These are phyloP conservation scores for Colletotrichum sp. DNA, from an alignment of 2,329 filamentous ascomycete genomes.

Conservation along the genomic window DNA sequence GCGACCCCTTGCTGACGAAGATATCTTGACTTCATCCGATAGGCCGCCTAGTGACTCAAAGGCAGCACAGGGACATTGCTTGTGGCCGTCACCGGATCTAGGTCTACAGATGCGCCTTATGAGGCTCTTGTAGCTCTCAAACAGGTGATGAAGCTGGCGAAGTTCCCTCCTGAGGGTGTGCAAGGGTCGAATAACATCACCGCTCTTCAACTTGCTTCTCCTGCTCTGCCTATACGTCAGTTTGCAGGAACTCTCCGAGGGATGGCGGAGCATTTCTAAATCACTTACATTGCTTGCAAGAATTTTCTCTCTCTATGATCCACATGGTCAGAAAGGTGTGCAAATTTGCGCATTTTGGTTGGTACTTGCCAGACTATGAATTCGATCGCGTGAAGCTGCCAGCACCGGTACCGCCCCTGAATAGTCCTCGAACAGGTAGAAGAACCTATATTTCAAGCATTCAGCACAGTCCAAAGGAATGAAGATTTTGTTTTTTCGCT, in stretches of 20 bases:
- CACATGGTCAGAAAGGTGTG: background rate
- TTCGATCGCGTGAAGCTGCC: slow-evolving; percentile 45
- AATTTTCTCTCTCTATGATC: slow-evolving; percentile 35
- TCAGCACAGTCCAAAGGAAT: slow-evolving; percentile 29
- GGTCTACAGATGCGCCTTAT: slow-evolving; percentile 61
- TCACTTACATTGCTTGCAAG: slow-evolving; percentile 38
- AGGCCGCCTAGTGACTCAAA: background rate
- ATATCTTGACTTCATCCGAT: slow-evolving; percentile 33
- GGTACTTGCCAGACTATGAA: slow-evolving; percentile 54
- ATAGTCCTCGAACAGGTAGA: slow-evolving; percentile 72
- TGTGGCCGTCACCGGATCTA: slow-evolving; percentile 31
- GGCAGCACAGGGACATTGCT: background rate
- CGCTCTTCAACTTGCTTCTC: slow-evolving; percentile 40
- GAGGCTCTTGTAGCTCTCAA: slow-evolving; percentile 64
- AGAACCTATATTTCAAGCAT: slow-evolving; percentile 51
- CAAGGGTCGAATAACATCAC: slow-evolving; percentile 60
- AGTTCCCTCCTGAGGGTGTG: slow-evolving; percentile 67
- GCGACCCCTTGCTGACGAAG: slow-evolving; percentile 55
- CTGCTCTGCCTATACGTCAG: slow-evolving; percentile 6
- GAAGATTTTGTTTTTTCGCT: too few relatives aligned
- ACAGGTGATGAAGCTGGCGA: slow-evolving; percentile 64
- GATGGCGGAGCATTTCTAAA: background rate
- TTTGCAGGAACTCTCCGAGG: background rate
- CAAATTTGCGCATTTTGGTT: background rate
- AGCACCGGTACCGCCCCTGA: slow-evolving; percentile 62